These are phyloP conservation scores for Cicer arietinum DNA, from an alignment of 306 rosid species.

Conservation along the genomic window DNA sequence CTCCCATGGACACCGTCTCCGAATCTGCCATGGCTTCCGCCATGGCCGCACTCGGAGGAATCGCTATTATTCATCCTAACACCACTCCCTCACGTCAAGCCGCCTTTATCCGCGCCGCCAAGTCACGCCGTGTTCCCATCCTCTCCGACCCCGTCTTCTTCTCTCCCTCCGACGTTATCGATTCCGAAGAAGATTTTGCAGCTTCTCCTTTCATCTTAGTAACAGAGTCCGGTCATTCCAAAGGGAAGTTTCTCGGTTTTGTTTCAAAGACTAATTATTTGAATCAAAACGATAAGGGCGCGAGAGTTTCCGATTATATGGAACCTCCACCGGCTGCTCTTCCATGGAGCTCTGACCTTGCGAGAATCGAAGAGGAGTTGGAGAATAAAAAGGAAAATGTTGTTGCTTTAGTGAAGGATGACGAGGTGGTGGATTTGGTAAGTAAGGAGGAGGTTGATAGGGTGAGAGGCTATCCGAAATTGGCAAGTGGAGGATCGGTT, in stretches of 20 bases:
- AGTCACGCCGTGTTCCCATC: conserved; percentile 78
- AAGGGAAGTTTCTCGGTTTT: conserved; percentile 64
- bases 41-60: conserved; percentile 84
- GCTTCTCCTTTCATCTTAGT: conserved; percentile 62
- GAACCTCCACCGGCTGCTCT: conserved; percentile 40
- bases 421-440: conserved; percentile 66
- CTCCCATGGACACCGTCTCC: conserved; percentile 96
- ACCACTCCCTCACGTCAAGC: conserved; percentile 58
- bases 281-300: conserved; percentile 48
- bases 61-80: conserved; percentile 76
- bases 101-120: conserved; percentile 62
- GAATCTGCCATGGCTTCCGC: conserved; percentile 77
- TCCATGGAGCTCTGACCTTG: conserved; percentile 59
- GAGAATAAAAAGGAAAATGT: conserved; percentile 47
- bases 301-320: conserved; percentile 60
- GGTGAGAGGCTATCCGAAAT: conserved; percentile 66
- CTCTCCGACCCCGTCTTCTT: conserved; percentile 62
- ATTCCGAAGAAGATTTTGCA: conserved; percentile 53
- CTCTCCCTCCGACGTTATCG: conserved; percentile 54
- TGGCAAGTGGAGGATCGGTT: conserved; percentile 68
- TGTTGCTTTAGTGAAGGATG: conserved; percentile 57
- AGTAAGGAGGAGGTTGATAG: conserved; percentile 73
- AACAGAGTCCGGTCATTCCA: conserved; percentile 58
- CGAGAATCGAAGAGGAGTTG: conserved; percentile 45
- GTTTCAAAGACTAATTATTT: conserved; percentile 60